phyloP scores from a whole-genome alignment of 805 yeast species.

The Sungouiozyma ichnusensis region DNA sequence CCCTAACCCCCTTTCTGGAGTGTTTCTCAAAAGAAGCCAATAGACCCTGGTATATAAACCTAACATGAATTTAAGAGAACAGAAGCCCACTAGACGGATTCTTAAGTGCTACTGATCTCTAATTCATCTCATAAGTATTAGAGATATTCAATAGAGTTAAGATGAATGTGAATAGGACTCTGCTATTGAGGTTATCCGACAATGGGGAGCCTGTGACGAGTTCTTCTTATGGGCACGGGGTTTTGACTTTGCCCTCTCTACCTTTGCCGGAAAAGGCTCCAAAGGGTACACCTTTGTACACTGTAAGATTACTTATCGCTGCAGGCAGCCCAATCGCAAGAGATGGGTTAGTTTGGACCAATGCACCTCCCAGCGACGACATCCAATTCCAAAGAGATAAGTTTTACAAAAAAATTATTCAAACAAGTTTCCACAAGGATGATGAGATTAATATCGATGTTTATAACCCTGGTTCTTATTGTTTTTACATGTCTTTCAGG shows the following conservation, averaged over 20 bases:
- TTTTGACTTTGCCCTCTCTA: conserved; percentile 31
- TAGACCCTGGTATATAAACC: background rate
- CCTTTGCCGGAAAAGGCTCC: conserved; percentile 30
- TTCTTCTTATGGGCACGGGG: conserved; percentile 29
- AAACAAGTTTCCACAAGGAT: conserved; percentile 55
- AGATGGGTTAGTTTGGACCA: conserved; percentile 63
- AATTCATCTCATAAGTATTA: no score
- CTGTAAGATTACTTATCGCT: conserved; percentile 51
- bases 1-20: no score
- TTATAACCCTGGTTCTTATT: conserved; percentile 66
- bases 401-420: conserved; percentile 42
- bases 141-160: background rate
- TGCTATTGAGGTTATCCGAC: conserved; percentile 29
- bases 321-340: conserved; percentile 69
- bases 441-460: conserved; percentile 50
- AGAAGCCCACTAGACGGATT: no score
- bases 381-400: conserved; percentile 44
- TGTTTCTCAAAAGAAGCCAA: background rate
- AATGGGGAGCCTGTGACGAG: conserved; percentile 28
- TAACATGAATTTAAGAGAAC: background rate
- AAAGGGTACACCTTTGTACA: conserved; percentile 36
- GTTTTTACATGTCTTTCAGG: conserved; percentile 57
- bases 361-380: conserved; percentile 43
- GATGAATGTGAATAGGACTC: conserved; percentile 13
- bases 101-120: no score